Evolutionary conservation across 768 basidiomycete species (phyloP).

Genomic region (Lentinula aciculospora): DNA sequence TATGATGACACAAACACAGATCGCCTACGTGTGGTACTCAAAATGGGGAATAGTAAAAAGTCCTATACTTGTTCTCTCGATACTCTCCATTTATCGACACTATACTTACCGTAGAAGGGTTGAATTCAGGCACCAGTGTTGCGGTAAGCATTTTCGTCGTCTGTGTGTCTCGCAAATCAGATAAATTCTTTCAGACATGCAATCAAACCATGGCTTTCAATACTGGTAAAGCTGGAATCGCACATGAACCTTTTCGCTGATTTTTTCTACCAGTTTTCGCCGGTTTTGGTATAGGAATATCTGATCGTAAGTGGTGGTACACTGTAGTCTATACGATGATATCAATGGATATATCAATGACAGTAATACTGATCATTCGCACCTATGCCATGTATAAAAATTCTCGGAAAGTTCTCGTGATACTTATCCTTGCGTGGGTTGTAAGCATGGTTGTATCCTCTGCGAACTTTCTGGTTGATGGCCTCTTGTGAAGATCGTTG

Average conservation of each 20-base stretch:
- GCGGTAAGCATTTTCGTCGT: no score
- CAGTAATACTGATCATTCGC: neutral
- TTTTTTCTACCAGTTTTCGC: neutral
- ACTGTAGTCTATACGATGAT: neutral
- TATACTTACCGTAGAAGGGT: neutral
- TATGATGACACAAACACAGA: neutral
- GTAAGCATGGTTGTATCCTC: neutral
- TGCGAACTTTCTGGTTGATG: neutral
- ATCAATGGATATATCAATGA: neutral
- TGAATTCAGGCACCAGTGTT: neutral
- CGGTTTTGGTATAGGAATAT: neutral
- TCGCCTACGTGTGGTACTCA: neutral
- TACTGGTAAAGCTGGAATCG: neutral
- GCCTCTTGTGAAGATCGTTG: neutral
- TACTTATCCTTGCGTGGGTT: neutral
- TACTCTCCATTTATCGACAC: slow-evolving; percentile 2
- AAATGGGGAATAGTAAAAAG: neutral
- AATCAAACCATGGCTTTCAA: neutral
- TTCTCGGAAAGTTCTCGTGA: neutral
- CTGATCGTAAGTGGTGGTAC: neutral
- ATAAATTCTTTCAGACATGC: neutral
- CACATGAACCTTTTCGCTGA: neutral
- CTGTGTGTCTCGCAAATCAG: no score
- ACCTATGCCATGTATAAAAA: neutral
- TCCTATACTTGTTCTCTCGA: neutral